These are phyloP conservation scores for Spizellomyces sp. DNA, from an alignment of 192 early-diverging fungal genomes.

Conservation along the genomic window DNA sequence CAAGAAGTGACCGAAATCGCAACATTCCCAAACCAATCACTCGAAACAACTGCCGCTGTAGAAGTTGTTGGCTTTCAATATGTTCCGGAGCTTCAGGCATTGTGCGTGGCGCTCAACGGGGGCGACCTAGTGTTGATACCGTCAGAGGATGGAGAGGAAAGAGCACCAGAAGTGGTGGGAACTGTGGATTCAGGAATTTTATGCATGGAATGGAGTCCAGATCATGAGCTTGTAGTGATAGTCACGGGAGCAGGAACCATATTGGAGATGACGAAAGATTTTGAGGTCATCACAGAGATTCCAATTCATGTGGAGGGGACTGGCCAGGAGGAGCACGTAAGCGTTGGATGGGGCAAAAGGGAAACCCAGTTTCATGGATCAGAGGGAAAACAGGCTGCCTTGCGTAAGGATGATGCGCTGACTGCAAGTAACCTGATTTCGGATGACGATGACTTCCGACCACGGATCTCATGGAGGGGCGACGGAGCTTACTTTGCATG, in stretches of 20 bases:
- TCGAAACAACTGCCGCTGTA: not conserved
- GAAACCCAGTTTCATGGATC: constrained; percentile 98
- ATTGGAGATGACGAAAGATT: constrained; percentile 90
- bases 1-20: constrained; percentile 13
- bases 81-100: constrained; percentile 50
- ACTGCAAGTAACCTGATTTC: constrained; percentile 43
- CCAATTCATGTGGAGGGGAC: constrained; percentile 66
- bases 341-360: constrained; percentile 95
- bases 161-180: constrained; percentile 62
- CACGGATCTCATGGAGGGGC: constrained; percentile 87
- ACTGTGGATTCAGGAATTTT: constrained; percentile 73
- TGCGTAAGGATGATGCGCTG: constrained; percentile 42
- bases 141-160: not conserved
- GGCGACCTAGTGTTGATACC: constrained; percentile 52
- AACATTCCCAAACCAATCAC: not conserved
- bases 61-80: constrained; percentile 41
- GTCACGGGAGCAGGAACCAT: constrained; percentile 76
- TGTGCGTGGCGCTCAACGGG: constrained; percentile 47
- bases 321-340: constrained; percentile 73
- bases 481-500: constrained; percentile 84
- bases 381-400: constrained; percentile 75
- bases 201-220: constrained; percentile 83
- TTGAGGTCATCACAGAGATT: constrained; percentile 86
- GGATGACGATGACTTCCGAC: constrained; percentile 66
- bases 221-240: constrained; percentile 81